Evolutionary conservation across 2,329 filamentous ascomycete species (phyloP).

Genomic region (Pseudocercospora crystallina): DNA sequence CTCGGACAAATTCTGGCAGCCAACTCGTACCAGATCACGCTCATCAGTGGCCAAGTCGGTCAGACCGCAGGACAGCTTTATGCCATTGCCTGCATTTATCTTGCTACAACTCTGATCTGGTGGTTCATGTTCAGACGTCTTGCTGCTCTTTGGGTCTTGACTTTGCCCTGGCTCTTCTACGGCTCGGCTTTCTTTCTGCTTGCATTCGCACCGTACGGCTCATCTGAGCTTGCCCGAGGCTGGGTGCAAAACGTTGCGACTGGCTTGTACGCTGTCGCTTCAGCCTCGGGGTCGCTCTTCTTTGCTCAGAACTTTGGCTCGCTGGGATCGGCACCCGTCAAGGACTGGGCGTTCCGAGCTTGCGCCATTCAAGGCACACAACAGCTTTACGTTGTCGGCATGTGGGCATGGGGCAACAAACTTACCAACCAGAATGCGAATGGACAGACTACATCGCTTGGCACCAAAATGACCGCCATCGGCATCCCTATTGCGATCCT

Average conservation of each 20-base stretch:
- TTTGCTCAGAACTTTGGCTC: constrained; percentile 64
- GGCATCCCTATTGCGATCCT: constrained; percentile 59
- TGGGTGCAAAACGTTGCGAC: constrained; percentile 63
- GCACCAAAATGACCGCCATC: constrained; percentile 46
- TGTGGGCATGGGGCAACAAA: constrained; percentile 67
- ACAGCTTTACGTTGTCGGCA: constrained; percentile 62
- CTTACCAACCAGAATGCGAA: constrained; percentile 48
- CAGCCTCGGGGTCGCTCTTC: constrained; percentile 63
- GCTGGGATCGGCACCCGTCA: constrained; percentile 56
- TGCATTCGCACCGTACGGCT: constrained; percentile 60
- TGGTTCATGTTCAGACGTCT: constrained; percentile 62
- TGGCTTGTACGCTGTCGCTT: constrained; percentile 61
- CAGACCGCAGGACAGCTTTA: constrained; percentile 61
- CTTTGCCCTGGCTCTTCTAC: constrained; percentile 63
- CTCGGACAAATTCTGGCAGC: constrained; percentile 64
- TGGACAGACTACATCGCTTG: constrained; percentile 37
- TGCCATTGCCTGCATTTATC: constrained; percentile 60
- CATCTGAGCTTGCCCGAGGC: constrained; percentile 40
- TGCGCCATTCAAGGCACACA: constrained; percentile 67
- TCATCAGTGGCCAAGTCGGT: constrained; percentile 64
- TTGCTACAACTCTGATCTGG: constrained; percentile 60
- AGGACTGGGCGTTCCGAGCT: constrained; percentile 66
- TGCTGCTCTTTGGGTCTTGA: constrained; percentile 59
- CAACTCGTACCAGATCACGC: constrained; percentile 67
- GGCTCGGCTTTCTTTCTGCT: constrained; percentile 63